A percentile compares a stretch with the other conserved stretches of the same genome.
Evolutionary conservation across 2,329 filamentous ascomycete genomes (phyloP).

Genomic region (Clonostachys rosea): DNA sequence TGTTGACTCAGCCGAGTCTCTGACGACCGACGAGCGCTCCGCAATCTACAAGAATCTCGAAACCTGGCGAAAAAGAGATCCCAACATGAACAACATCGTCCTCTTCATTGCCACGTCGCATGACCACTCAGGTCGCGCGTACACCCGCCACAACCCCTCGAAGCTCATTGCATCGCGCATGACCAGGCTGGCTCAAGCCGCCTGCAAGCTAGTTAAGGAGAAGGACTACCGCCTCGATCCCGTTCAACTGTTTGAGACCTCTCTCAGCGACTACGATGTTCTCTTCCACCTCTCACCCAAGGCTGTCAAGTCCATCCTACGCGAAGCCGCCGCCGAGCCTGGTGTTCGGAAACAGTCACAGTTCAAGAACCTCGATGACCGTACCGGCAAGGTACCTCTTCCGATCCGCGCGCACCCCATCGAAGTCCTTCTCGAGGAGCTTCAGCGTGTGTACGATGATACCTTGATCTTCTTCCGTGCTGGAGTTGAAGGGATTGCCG

Average conservation of each 20-base stretch:
- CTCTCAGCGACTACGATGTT: constrained; percentile 78
- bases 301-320: constrained; percentile 34
- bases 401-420: constrained; percentile 57
- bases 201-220: constrained; percentile 55
- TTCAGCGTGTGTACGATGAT: constrained; percentile 62
- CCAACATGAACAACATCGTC: constrained; percentile 77
- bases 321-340: constrained; percentile 27
- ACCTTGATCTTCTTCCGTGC: constrained; percentile 75
- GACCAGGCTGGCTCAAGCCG: constrained; percentile 75
- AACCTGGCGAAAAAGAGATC: constrained; percentile 84
- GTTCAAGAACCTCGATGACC: constrained; percentile 78
- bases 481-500: constrained; percentile 19
- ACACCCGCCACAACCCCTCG: constrained; percentile 67
- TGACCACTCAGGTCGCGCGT: constrained; percentile 74
- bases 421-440: constrained; percentile 59
- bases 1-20: constrained; percentile 62
- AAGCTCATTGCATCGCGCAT: constrained; percentile 83
- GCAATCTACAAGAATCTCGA: constrained; percentile 69
- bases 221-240: constrained; percentile 46
- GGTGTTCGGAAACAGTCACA: constrained; percentile 31
- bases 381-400: constrained; percentile 34
- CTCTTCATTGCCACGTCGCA: constrained; percentile 78
- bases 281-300: constrained; percentile 66
- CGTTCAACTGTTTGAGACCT: constrained; percentile 62
- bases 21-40: constrained; percentile 56